phyloP scores from a whole-genome alignment of 164 flowering plant species.

The Magnolia sinica region DNA sequence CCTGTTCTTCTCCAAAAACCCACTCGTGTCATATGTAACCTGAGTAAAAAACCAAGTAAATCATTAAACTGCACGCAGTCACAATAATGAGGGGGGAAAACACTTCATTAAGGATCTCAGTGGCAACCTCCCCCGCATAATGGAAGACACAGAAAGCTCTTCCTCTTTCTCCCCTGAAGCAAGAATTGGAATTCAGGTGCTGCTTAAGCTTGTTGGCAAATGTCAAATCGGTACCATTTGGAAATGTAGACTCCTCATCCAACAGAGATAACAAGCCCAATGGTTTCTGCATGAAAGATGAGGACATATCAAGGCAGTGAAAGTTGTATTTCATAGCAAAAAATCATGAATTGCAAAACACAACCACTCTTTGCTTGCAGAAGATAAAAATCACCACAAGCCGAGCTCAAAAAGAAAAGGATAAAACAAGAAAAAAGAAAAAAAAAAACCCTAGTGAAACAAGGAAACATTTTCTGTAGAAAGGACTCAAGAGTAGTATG shows the following conservation, averaged over 20 bases:
- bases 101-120: neutral
- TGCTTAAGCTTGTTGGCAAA: constrained; percentile 95
- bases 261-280: constrained; percentile 80
- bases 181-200: constrained; percentile 72
- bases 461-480: neutral
- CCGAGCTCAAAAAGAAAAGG: neutral
- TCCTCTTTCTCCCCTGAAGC: constrained; percentile 78
- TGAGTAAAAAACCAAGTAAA: constrained; percentile 25
- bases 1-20: constrained; percentile 94
- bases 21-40: constrained; percentile 91
- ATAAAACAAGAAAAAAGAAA: neutral
- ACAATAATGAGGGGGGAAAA: neutral
- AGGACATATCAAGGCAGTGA: constrained; percentile 1
- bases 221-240: constrained; percentile 92
- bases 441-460: neutral
- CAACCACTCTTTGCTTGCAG: neutral
- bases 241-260: constrained; percentile 99
- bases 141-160: constrained; percentile 77
- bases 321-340: neutral
- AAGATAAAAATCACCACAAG: neutral
- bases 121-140: constrained; percentile 92
- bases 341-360: neutral
- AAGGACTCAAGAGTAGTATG: neutral
- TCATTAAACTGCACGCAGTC: constrained; percentile 4
- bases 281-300: constrained; percentile 70